These are phyloP conservation scores for Parachaetomium inaequale DNA, from an alignment of 495 filamentous ascomycete species.

Conservation along the genomic window DNA sequence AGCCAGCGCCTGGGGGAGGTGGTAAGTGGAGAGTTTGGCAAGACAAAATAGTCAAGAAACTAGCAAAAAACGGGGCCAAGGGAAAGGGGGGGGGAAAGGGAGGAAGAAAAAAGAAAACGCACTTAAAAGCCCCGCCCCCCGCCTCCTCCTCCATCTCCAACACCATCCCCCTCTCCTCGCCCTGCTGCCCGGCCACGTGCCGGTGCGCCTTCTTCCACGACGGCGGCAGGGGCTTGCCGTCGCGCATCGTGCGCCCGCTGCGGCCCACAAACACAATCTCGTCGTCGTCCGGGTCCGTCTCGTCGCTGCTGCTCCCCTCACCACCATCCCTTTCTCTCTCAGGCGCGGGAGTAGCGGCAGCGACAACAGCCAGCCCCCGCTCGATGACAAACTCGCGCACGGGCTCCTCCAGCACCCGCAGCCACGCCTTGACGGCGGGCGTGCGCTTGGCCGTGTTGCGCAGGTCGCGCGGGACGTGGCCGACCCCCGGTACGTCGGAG, in stretches of 20 bases:
- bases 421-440: constrained; percentile 46
- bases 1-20: constrained; percentile 69
- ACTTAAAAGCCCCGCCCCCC: constrained; percentile 76
- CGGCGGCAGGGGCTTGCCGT: too few species aligned
- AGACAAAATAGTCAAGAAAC: too few species aligned
- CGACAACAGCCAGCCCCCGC: constrained; percentile 29
- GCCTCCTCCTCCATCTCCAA: constrained; percentile 69
- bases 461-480: constrained; percentile 58
- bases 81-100: not conserved
- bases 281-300: constrained; percentile 66
- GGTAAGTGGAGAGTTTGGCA: not conserved
- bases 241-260: constrained; percentile 64
- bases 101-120: constrained; percentile 31
- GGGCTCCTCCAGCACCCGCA: constrained; percentile 48
- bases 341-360: not conserved
- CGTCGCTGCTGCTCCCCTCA: constrained; percentile 45
- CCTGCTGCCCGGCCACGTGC: constrained; percentile 31
- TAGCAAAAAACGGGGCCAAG: not conserved
- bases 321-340: not conserved
- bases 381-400: constrained; percentile 43
- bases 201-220: constrained; percentile 39
- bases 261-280: constrained; percentile 92
- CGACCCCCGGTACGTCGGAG: constrained; percentile 34
- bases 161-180: constrained; percentile 67
- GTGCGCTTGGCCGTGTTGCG: constrained; percentile 47